phyloP scores from a whole-genome alignment of 1,284 basidiomycete genomes.

The Pseudomicrostroma phylloplanum region DNA sequence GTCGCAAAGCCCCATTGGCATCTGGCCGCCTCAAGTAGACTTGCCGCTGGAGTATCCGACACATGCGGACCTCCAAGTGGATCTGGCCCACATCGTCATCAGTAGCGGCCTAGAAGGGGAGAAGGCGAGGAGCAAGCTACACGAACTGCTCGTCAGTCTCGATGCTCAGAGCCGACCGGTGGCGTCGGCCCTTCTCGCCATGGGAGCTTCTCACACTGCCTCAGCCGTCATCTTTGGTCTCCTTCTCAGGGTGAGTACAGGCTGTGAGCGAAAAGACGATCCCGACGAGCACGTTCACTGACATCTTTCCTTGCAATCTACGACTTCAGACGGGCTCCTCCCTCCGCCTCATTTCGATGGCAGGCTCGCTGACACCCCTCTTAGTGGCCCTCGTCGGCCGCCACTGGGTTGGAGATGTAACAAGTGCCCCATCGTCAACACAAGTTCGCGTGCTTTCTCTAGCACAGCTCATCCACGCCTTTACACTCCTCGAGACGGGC shows the following conservation, averaged over 20 bases:
- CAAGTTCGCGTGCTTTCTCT: background rate
- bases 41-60: conserved; percentile 7
- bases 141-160: background rate
- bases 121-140: background rate
- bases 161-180: conserved; percentile 8
- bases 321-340: no score
- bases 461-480: conserved; percentile 23
- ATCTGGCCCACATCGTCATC: conserved; percentile 1
- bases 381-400: no score
- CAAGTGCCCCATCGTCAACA: no score
- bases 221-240: no score
- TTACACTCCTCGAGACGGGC: conserved; percentile 36
- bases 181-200: background rate
- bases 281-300: no score
- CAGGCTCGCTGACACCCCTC: no score
- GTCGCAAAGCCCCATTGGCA: background rate
- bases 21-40: conserved; percentile 1
- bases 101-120: background rate
- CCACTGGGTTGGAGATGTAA: no score
- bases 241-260: no score
- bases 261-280: no score
- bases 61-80: background rate
- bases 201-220: conserved; percentile 1
- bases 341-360: no score
- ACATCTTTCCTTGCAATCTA: no score